Conservation (phyloP, 2,329 filamentous ascomycete species). For the Fusarium protoensiforme region DNA sequence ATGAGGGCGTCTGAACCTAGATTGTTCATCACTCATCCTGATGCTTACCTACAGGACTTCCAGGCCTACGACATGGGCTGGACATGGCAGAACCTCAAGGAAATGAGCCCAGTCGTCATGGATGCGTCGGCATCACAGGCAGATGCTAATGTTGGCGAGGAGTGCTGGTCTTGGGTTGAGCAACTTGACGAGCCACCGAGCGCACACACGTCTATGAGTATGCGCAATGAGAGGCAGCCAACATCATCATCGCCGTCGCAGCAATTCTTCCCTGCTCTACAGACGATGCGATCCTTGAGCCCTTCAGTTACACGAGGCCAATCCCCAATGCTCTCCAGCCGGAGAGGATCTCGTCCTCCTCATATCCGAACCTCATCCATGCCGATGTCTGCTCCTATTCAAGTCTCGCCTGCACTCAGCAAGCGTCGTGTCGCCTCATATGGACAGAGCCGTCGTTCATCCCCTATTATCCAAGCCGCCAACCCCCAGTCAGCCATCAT, state of each 20-base stretch:
- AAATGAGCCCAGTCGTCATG: slow-evolving; percentile 67
- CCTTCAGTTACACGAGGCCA: slow-evolving; percentile 50
- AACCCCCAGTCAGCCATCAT: slow-evolving; percentile 47
- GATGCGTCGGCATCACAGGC: slow-evolving; percentile 52
- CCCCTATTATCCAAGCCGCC: slow-evolving; percentile 42
- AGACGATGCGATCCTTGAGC: slow-evolving; percentile 45
- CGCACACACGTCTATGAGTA: slow-evolving; percentile 55
- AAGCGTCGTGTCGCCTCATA: slow-evolving; percentile 61
- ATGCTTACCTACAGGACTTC: slow-evolving; percentile 76
- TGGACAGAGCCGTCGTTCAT: slow-evolving; percentile 48
- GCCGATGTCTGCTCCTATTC: slow-evolving; percentile 53
- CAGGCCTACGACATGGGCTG: slow-evolving; percentile 66
- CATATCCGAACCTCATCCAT: slow-evolving; percentile 65
- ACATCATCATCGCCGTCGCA: slow-evolving; percentile 57
- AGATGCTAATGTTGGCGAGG: slow-evolving; percentile 65
- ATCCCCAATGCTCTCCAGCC: slow-evolving; percentile 53
- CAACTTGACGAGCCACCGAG: slow-evolving; percentile 69
- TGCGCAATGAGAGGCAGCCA: slow-evolving; percentile 55
- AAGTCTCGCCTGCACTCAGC: slow-evolving; percentile 53
- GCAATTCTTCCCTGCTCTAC: slow-evolving; percentile 38
- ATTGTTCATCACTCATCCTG: slow-evolving; percentile 80
- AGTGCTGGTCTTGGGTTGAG: slow-evolving; percentile 73
- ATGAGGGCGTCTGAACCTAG: slow-evolving; percentile 77
- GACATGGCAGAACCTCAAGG: slow-evolving; percentile 77
- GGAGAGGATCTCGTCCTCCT: slow-evolving; percentile 57